Percentiles rank a stretch among this genome's conserved stretches.
Evolutionary conservation across 2,329 filamentous ascomycete species (phyloP).

Genomic region (Pseudogymnoascus sp.): DNA sequence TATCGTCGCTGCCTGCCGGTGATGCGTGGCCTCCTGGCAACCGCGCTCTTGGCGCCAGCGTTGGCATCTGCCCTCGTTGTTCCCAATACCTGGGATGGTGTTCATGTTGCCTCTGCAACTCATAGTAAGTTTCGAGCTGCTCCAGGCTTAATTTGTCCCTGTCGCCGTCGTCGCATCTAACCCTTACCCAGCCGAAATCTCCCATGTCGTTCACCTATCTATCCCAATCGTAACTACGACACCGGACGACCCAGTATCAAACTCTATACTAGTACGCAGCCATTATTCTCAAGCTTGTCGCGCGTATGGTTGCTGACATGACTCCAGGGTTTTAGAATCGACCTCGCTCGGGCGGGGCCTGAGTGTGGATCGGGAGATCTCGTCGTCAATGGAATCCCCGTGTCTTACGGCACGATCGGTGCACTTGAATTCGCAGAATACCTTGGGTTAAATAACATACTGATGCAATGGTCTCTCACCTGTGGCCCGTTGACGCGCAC

Average conservation of each 20-base stretch:
- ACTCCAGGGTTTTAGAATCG: neutral
- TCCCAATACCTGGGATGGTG: conserved; percentile 1
- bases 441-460: neutral
- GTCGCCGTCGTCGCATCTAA: neutral
- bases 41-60: conserved; percentile 6
- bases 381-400: neutral
- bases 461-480: neutral
- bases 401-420: neutral
- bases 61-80: conserved; percentile 6
- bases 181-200: neutral
- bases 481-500: conserved; percentile 4
- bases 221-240: neutral
- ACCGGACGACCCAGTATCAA: neutral
- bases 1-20: neutral
- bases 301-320: neutral
- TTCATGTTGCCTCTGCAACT: neutral
- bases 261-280: neutral
- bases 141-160: neutral
- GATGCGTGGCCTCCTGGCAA: conserved; percentile 4
- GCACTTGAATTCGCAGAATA: neutral
- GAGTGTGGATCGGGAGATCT: conserved; percentile 4
- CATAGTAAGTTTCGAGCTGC: neutral
- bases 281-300: neutral
- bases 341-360: neutral
- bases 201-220: neutral